These are phyloP conservation scores for Chamaecrista fasciculata DNA, from an alignment of 306 rosid species.

Conservation along the genomic window DNA sequence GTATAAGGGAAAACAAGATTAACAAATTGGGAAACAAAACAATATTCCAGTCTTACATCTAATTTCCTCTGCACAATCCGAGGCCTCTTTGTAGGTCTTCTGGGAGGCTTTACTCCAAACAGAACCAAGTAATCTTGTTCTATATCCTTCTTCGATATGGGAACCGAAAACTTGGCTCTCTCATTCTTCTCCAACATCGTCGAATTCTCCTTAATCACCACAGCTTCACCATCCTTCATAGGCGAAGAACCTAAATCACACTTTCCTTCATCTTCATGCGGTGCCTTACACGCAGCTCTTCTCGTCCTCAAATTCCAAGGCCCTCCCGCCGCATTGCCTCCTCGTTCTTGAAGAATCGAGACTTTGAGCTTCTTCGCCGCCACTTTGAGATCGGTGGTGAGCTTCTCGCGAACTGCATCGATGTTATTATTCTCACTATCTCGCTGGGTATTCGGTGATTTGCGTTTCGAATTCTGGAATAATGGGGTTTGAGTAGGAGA, in stretches of 20 bases:
- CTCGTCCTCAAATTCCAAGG: constrained; percentile 68
- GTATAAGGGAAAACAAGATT: neutral
- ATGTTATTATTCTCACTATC: constrained; percentile 1
- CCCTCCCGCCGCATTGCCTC: constrained; percentile 28
- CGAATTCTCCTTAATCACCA: neutral
- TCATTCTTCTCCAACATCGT: constrained; percentile 29
- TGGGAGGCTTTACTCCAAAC: constrained; percentile 44
- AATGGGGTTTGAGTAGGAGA: neutral
- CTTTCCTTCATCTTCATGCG: constrained; percentile 33
- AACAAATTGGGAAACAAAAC: neutral
- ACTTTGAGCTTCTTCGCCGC: constrained; percentile 44
- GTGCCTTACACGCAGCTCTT: constrained; percentile 55
- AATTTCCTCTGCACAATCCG: constrained; percentile 51
- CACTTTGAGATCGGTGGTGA: constrained; percentile 35
- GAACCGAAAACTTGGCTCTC: constrained; percentile 33
- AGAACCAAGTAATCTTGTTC: constrained; percentile 50
- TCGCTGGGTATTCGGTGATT: constrained; percentile 12
- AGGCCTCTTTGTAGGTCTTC: constrained; percentile 58
- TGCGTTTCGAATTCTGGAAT: constrained; percentile 11
- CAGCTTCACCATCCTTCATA: constrained; percentile 14
- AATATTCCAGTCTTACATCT: constrained; percentile 40
- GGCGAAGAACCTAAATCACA: constrained; percentile 33
- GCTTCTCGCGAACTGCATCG: constrained; percentile 30
- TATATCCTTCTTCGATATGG: constrained; percentile 50
- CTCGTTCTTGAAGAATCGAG: constrained; percentile 28